Conservation (phyloP, 1,284 basidiomycete species). For the Sporisorium scitamineum region DNA sequence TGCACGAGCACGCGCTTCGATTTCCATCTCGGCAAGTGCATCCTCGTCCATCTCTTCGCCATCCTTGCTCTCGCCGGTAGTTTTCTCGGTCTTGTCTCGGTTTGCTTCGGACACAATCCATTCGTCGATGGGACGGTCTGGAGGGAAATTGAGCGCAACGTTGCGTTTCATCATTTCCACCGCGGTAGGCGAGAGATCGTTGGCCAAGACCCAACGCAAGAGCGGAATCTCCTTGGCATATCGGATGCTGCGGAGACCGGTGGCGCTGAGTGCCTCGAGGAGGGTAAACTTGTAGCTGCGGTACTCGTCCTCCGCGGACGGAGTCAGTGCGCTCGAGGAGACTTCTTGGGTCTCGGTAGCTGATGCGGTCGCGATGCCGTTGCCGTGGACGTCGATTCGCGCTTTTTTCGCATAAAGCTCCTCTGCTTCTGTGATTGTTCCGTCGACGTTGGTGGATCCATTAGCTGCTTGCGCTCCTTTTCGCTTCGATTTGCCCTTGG, state of each 20-base stretch:
- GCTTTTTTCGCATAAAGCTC: conserved; percentile 30
- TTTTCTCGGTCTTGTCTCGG: not conserved
- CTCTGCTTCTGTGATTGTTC: not conserved
- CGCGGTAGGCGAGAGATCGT: conserved; percentile 87
- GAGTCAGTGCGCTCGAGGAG: not conserved
- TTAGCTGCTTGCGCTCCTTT: conserved; percentile 17
- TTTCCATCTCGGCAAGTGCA: conserved; percentile 25
- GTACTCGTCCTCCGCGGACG: conserved; percentile 68
- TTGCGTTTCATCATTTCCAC: conserved; percentile 89
- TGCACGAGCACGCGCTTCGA: conserved; percentile 18
- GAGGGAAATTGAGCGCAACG: conserved; percentile 86
- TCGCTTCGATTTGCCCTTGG: conserved; percentile 50
- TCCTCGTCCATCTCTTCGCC: conserved; percentile 37
- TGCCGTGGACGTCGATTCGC: conserved; percentile 11
- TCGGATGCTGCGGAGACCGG: conserved; percentile 92
- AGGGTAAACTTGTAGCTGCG: conserved; percentile 80
- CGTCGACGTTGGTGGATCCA: conserved; percentile 1
- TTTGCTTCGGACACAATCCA: conserved; percentile 38
- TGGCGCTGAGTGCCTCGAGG: conserved; percentile 95
- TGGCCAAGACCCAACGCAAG: conserved; percentile 90
- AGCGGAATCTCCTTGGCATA: conserved; percentile 97
- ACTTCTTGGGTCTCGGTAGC: conserved; percentile 3
- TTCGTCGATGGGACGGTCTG: conserved; percentile 68
- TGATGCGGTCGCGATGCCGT: conserved; percentile 3
- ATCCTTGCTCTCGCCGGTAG: not conserved